phyloP scores from a whole-genome alignment of 345 rosid species.

The Lepidium africanum region DNA sequence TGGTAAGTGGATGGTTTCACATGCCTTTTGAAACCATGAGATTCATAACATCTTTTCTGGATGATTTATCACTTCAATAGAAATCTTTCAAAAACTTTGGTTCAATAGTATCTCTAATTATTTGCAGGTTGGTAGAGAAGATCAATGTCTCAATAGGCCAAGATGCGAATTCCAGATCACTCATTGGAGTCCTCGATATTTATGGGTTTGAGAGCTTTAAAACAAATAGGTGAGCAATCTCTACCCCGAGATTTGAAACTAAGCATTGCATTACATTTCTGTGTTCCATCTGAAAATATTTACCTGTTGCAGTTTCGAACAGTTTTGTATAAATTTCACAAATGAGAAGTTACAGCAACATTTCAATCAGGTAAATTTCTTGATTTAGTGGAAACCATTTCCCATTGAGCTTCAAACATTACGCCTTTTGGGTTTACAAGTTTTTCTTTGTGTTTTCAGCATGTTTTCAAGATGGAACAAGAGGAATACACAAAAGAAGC shows the following conservation, averaged over 20 bases:
- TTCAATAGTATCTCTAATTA: conserved; percentile 2
- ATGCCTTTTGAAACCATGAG: no score
- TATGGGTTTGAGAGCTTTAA: conserved; percentile 96
- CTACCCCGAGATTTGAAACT: background rate
- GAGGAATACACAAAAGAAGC: conserved; percentile 92
- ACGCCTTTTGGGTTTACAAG: background rate
- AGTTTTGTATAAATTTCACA: conserved; percentile 50
- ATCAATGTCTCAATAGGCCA: conserved; percentile 87
- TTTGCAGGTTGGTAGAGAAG: conserved; percentile 73
- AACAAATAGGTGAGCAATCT: conserved; percentile 51
- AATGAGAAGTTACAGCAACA: conserved; percentile 97
- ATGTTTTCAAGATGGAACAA: conserved; percentile 97
- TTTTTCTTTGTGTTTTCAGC: conserved; percentile 41
- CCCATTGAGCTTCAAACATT: background rate
- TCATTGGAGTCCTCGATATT: conserved; percentile 89
- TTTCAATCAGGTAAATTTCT: conserved; percentile 70
- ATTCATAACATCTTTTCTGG: no score
- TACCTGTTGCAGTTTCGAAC: conserved; percentile 65
- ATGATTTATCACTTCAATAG: background rate
- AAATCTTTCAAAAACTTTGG: no score
- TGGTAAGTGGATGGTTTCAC: conserved; percentile 41
- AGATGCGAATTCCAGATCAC: conserved; percentile 68
- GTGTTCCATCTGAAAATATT: conserved; percentile 2
- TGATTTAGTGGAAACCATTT: background rate
- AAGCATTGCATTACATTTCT: background rate